Percentiles rank a stretch among this genome's conserved stretches.
Conservation (phyloP, 2,329 filamentous ascomycete genomes). For the Paecilomyces fulvus region DNA sequence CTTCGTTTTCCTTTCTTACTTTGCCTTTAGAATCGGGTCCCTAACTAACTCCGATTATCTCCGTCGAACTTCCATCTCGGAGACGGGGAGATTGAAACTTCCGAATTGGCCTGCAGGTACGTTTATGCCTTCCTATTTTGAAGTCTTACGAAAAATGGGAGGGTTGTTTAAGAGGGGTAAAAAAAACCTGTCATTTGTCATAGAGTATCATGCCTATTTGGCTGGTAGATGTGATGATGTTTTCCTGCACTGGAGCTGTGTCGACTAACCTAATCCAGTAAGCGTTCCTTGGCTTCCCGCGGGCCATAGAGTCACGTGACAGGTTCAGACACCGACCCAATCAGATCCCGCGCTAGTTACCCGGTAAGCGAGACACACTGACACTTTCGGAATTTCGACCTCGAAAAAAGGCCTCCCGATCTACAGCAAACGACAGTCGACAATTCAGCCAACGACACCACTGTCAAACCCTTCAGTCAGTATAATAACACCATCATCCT, state of each 20-base stretch:
- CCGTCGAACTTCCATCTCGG: background rate
- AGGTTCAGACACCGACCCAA: slow-evolving; percentile 11
- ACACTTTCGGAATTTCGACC: slow-evolving; percentile 16
- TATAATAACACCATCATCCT: slow-evolving; percentile 6
- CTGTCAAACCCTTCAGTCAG: slow-evolving; percentile 27
- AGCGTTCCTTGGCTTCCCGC: too few species aligned
- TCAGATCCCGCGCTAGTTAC: slow-evolving; percentile 12
- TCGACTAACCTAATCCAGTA: too few species aligned
- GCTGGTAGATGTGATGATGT: too few species aligned
- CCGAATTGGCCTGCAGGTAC: background rate
- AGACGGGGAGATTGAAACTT: background rate
- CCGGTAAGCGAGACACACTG: slow-evolving; percentile 31
- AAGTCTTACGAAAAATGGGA: too few species aligned
- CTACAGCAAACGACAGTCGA: slow-evolving; percentile 20
- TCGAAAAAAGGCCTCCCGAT: slow-evolving; percentile 20
- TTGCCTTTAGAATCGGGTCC: background rate
- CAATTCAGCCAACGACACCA: slow-evolving; percentile 28
- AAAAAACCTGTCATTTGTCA: too few species aligned
- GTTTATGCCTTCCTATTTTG: too few species aligned
- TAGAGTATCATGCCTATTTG: too few species aligned
- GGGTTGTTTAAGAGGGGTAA: too few species aligned
- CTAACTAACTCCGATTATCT: background rate
- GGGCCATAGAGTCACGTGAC: background rate
- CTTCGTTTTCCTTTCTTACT: background rate
- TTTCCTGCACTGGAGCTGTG: too few species aligned